Conservation (phyloP, 129 eudicot genomes). For the Saussurea involucrata region DNA sequence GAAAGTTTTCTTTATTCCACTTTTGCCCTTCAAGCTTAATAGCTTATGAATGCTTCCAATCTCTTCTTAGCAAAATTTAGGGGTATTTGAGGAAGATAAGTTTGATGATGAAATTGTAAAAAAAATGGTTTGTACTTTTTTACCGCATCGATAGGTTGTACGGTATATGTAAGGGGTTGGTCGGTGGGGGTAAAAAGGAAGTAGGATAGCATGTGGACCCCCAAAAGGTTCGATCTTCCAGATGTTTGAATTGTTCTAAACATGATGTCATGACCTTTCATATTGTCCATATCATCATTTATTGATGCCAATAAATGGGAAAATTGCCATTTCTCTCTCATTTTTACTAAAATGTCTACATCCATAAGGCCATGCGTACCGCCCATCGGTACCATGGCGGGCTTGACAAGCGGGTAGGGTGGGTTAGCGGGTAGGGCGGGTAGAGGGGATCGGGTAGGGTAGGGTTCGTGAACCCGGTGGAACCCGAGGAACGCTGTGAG, state of each 20-base stretch:
- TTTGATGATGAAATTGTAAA: too few species aligned
- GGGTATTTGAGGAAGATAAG: neutral
- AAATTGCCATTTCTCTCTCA: too few species aligned
- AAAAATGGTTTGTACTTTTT: neutral
- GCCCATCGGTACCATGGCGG: too few species aligned
- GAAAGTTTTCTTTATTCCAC: too few species aligned
- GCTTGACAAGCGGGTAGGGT: too few species aligned
- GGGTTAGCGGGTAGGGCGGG: too few species aligned
- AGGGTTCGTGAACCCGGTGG: too few species aligned
- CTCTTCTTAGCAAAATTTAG: neutral
- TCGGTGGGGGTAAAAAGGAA: neutral
- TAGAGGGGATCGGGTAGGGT: too few species aligned
- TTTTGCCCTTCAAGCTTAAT: neutral
- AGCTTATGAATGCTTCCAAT: neutral
- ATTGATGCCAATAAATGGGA: neutral
- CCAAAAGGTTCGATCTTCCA: neutral
- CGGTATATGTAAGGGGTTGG: neutral
- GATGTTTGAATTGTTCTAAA: neutral
- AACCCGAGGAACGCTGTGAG: too few species aligned
- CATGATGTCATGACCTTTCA: neutral
- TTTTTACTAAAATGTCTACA: too few species aligned
- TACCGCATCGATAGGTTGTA: neutral
- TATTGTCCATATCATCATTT: neutral
- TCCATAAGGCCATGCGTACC: too few species aligned
- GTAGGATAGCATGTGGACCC: neutral